Base-by-base conservation (phyloP, 352 stramenopile genomes). In the Achlya hypogyna region DNA sequence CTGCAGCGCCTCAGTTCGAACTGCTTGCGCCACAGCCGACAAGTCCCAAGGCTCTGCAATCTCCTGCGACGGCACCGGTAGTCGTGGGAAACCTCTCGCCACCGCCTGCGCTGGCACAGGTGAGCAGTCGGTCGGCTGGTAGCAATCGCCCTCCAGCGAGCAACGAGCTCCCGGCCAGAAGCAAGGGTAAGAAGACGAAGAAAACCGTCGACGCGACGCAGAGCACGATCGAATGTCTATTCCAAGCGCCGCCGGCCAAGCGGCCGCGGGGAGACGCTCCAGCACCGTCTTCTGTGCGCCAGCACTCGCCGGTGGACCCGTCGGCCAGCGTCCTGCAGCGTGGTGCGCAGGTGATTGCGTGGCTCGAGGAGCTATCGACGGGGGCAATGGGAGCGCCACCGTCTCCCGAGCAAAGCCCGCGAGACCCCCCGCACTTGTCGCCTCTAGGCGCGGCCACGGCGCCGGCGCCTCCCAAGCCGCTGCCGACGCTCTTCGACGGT, bases 291-390 rank as follows among this genome's bases (percentile, higher is more conserved):
- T n/a, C 2, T 10, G 12, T 45, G n/a, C 34, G 6, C 6, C 34
- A 42, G 14, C 38, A 18, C 6, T n/a, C n/a, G n/a, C 38, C 53
- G 16, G 20, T 62, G 18, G n/a, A 64, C n/a, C 45, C 54, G 12
- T 51, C 54, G 10, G 35, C 47, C 18, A 38, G 35, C n/a, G 23
- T 64, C 1, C 45, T 64, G 35, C 22, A 64, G 54, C 54, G 52
- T 38, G 54, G 54, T 25, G 54, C 45, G 22, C 54, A 64, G 47
- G 54, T 64, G 4, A 64, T 64, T 64, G 54, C 54, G 18, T 51
- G 45, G 54, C 38, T 64, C 10, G 54, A 64, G 27, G 22, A 52
- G 22, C 27, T 64, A 8, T 51, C 54, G 18, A 47, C 54, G 35
- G 32, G 8, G 34, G 28, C 45, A 4, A 22, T 64, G 40, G 18